A percentile compares a stretch with the other conserved stretches of the same genome.
Conservation (phyloP, 352 stramenopile species). For the Phytophthora quininea region DNA sequence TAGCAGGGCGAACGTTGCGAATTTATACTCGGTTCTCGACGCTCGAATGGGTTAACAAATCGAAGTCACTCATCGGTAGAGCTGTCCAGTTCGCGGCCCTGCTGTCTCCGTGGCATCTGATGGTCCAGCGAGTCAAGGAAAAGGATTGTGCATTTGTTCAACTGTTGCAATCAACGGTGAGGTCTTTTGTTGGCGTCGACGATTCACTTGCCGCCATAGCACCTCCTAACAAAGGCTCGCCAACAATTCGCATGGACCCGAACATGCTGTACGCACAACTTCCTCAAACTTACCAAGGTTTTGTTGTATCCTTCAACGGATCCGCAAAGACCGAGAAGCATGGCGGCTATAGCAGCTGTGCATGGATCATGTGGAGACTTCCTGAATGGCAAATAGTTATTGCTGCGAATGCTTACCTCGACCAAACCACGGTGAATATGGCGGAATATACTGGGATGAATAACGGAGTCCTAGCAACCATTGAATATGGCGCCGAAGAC, state of each 20-base stretch:
- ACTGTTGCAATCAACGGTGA: slow-evolving; percentile 7
- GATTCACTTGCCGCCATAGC: not conserved
- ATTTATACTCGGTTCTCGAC: slow-evolving; percentile 26
- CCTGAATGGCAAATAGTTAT: slow-evolving; percentile 6
- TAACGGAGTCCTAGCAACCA: not conserved
- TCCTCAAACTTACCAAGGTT: not conserved
- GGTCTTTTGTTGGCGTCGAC: not conserved
- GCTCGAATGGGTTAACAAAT: slow-evolving; percentile 21
- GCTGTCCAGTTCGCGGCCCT: slow-evolving; percentile 5
- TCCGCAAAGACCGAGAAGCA: slow-evolving; percentile 17
- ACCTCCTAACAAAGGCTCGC: not conserved
- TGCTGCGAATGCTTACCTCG: slow-evolving; percentile 4
- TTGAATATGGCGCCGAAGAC: not conserved
- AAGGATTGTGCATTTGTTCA: slow-evolving; percentile 9
- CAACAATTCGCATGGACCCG: not conserved
- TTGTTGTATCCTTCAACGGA: slow-evolving; percentile 27
- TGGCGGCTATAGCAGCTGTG: slow-evolving; percentile 10
- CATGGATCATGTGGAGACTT: slow-evolving; percentile 3
- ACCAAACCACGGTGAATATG: not conserved
- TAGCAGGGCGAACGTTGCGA: not conserved
- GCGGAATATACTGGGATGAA: slow-evolving; percentile 5
- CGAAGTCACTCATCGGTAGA: slow-evolving; percentile 12
- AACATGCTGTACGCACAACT: slow-evolving; percentile 2
- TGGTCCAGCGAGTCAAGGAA: not conserved
- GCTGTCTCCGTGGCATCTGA: slow-evolving; percentile 17